phyloP scores from a whole-genome alignment of 2,329 filamentous ascomycete species.

The Fusarium sp. region DNA sequence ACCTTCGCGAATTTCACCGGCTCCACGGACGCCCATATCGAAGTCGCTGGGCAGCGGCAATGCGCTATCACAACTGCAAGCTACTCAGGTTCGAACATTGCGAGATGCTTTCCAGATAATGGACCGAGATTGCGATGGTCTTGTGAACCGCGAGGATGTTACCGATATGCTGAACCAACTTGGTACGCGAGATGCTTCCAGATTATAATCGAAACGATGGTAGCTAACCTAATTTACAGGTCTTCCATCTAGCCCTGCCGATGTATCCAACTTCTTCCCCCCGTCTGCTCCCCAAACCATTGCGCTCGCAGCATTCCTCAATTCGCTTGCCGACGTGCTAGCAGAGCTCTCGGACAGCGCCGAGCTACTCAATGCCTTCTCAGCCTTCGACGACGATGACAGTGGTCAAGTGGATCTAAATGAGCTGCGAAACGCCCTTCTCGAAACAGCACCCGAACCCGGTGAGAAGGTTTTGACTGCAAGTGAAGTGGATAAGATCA shows the following conservation, averaged over 20 bases:
- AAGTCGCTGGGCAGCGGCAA: conserved; percentile 61
- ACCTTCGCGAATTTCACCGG: conserved; percentile 52
- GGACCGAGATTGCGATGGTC: conserved; percentile 88
- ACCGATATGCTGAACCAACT: conserved; percentile 89
- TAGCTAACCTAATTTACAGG: conserved; percentile 62
- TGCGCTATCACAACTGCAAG: conserved; percentile 79
- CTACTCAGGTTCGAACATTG: conserved; percentile 86
- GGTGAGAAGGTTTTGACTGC: conserved; percentile 75
- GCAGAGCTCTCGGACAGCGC: conserved; percentile 79
- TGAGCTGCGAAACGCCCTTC: conserved; percentile 84
- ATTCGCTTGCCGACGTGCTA: conserved; percentile 81
- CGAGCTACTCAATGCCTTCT: conserved; percentile 90
- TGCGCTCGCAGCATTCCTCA: conserved; percentile 87
- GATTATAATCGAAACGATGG: not conserved
- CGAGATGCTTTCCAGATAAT: conserved; percentile 95
- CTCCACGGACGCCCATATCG: conserved; percentile 50
- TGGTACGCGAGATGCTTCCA: conserved; percentile 61
- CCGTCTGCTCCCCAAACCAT: conserved; percentile 78
- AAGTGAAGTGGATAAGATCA: conserved; percentile 85
- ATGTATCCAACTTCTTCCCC: conserved; percentile 87
- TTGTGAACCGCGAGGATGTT: conserved; percentile 85
- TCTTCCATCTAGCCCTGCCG: conserved; percentile 77
- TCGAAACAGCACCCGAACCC: conserved; percentile 83
- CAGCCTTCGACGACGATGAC: conserved; percentile 95
- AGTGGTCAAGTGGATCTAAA: conserved; percentile 89